Conservation (phyloP, 2,329 filamentous ascomycete species). For the Aspergillus viridinutans region DNA sequence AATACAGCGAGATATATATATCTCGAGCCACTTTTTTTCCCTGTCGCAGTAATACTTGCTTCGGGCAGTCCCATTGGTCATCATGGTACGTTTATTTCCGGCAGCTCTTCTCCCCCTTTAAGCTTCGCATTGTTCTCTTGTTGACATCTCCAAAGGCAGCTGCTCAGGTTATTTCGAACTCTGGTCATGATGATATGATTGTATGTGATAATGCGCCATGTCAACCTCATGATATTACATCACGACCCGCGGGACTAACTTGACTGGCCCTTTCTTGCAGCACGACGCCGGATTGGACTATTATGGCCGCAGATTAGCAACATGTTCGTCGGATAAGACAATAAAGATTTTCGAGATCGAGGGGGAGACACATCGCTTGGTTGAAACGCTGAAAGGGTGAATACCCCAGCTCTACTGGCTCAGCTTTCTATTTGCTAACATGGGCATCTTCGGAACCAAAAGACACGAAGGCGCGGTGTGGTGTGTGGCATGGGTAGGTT, state of each 20-base stretch:
- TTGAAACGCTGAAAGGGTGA: constrained; percentile 93
- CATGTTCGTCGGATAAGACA: constrained; percentile 95
- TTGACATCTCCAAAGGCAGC: constrained; percentile 46
- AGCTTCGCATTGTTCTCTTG: constrained; percentile 1
- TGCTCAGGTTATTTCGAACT: constrained; percentile 72
- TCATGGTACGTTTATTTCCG: constrained; percentile 19
- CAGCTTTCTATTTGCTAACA: constrained; percentile 7
- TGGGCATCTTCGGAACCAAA: constrained; percentile 6
- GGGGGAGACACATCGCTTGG: constrained; percentile 80
- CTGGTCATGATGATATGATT: constrained; percentile 98
- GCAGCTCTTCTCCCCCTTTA: not conserved
- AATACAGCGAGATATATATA: not conserved
- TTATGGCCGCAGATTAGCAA: constrained; percentile 92
- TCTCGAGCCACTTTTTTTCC: constrained; percentile 7
- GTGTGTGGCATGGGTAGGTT: constrained; percentile 81
- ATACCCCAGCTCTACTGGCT: constrained; percentile 3
- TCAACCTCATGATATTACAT: not conserved
- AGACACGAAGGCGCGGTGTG: constrained; percentile 97
- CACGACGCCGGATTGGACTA: constrained; percentile 99
- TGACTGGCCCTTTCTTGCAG: constrained; percentile 40
- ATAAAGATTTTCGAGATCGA: constrained; percentile 99
- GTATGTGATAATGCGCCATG: constrained; percentile 55
- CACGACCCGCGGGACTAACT: not conserved
- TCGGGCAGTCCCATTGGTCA: constrained; percentile 5
- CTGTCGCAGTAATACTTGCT: constrained; percentile 3